Base-by-base conservation (phyloP, 163 green algal species). In the Scenedesmus sp. region DNA sequence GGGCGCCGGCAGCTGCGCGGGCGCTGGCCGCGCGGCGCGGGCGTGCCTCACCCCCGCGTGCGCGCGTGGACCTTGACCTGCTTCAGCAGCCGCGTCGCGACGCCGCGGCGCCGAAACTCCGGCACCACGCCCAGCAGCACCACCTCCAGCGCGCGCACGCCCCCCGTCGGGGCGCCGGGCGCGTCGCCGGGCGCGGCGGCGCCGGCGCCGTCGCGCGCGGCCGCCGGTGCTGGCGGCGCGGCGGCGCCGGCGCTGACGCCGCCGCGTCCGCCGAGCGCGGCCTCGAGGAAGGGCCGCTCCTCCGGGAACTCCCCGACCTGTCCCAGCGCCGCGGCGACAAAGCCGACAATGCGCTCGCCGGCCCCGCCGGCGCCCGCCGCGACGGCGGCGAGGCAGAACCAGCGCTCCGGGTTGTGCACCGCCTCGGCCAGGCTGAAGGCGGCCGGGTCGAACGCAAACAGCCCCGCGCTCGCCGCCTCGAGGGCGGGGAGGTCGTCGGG, bases 61-160 rank as follows among this genome's bases (percentile, higher is more conserved):
- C 57, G 47, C 15, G 70, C 70, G 39, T 60, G 58, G 17, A 39
- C 44, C 15, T 44, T 80, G 56, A 80, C 71, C 26, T 71, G 71
- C 47, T 70, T 63, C 20, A 80, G 28, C 28, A 80, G 71, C 50
- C 71, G 20, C 20, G 29, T 80, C 26, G 58, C 71, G 4, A 80
- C 71, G 20, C 71, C 71, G 9, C 28, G 48, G 1, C 71, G 71
- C 54, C 71, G 28, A 18, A 28, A 80, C 0, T 44, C 44, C 29
- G 71, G 58, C 42, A 72, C 44, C 44, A 80, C 71, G 45, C 71
- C 71, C 58, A 80, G 58, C 58, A 80, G 58, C 58, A 80, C 71
- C 34, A 80, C 71, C 58, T 80, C 71, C 22, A 80, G 22, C 28
- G 71, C 71, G 18, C 71, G 18, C 11, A 6, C 11, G n/a, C 51